Evolutionary conservation across 805 yeast species (phyloP), one percentile per base, ranked within the genome.

Genomic region (Schizosaccharomyces osmophilus): DNA sequence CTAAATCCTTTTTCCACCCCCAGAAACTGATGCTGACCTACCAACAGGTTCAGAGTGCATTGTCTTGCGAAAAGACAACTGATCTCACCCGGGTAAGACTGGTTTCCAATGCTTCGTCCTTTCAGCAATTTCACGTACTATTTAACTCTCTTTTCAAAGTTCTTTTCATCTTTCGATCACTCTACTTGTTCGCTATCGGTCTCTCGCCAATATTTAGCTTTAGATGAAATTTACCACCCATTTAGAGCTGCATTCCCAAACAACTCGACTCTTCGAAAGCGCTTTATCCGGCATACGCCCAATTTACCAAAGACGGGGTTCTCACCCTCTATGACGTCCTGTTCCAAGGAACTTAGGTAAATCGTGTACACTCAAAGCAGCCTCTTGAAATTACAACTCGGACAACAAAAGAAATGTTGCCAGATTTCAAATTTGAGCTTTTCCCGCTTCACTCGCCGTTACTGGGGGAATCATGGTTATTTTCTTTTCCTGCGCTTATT

Each of bases 141-240:
- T 72, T 73, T 71, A 74, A 72, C 75, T 72, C 74, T 70, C 74
- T 72, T 72, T 72, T 71, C 74, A 72, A 71, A 71, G 74, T 72
- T 68, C 74, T 72, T 73, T 72, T 72, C 74, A 73, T 72, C 75
- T 73, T 72, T 73, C 74, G 74, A 68, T 73, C 74, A 73, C 75
- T 71, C 74, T 73, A 72, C 75, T 72, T 73, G 75, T 72, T 72
- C 74, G 74, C 74, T 73, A 73, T 72, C 75, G 74, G 75, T 72
- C 74, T 72, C 75, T 72, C 74, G 74, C 76, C 74, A 71, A 72
- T 72, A 73, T 72, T 73, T 71, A 73, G 75, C 75, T 70, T 73
- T 71, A 72, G 73, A 71, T 71, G 75, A 74, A 71, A 69, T 70
- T 66, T 68, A 69, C 72, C 71, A 69, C 72, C 71, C 70, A 65